These are phyloP conservation scores for Spiromastix sp. DNA, from an alignment of 2,329 filamentous ascomycete species.

Conservation along the genomic window DNA sequence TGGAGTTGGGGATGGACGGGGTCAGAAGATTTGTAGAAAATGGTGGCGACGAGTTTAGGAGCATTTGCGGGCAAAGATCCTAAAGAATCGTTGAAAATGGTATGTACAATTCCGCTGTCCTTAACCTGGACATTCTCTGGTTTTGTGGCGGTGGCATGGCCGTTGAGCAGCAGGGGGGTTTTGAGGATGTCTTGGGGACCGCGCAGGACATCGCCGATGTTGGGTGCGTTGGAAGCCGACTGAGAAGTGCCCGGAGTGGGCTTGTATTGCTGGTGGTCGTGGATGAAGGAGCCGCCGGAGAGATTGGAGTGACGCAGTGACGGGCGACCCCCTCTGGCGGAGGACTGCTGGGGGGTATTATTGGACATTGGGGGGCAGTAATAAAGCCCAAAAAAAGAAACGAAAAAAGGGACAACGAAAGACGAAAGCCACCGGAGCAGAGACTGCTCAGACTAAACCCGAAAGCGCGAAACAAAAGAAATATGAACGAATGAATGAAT, in stretches of 20 bases:
- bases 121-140: constrained; percentile 22
- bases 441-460: no score
- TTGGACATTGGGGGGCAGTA: constrained; percentile 21
- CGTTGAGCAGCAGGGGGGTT: constrained; percentile 20
- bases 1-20: constrained; percentile 37
- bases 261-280: constrained; percentile 40
- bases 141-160: constrained; percentile 26
- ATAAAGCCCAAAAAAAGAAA: not conserved
- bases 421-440: no score
- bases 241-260: no score
- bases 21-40: constrained; percentile 37
- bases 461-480: no score
- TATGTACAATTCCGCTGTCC: constrained; percentile 37
- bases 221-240: constrained; percentile 24
- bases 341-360: constrained; percentile 13
- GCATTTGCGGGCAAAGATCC: constrained; percentile 30
- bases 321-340: constrained; percentile 26
- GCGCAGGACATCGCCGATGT: constrained; percentile 27
- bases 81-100: constrained; percentile 33
- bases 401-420: not conserved
- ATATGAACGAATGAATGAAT: no score
- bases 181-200: constrained; percentile 16
- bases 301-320: constrained; percentile 32
- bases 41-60: constrained; percentile 36
- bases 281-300: constrained; percentile 34